Conservation (phyloP, 345 rosid species). For the Adansonia digitata region DNA sequence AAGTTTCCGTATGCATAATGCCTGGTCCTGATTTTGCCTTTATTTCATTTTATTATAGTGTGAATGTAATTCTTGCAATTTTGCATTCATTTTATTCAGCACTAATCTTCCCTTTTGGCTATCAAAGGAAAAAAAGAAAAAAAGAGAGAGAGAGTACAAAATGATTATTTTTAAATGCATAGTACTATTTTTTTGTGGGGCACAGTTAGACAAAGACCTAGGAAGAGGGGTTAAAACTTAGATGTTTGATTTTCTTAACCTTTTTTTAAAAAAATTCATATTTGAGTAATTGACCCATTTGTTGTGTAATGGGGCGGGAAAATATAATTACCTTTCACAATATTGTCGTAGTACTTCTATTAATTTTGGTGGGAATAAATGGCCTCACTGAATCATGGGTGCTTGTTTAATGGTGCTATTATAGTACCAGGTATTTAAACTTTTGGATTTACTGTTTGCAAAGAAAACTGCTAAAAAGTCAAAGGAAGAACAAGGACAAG, state of each 20-base stretch:
- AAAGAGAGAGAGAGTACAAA: background rate
- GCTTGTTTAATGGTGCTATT: background rate
- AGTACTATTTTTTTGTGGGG: background rate
- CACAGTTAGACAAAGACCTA: background rate
- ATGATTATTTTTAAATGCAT: background rate
- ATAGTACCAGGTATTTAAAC: background rate
- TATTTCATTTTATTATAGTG: background rate
- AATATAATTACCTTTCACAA: background rate
- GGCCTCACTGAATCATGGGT: conserved; percentile 14
- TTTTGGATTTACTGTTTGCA: background rate
- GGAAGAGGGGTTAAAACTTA: background rate
- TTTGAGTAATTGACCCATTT: background rate
- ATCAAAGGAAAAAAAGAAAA: too few species aligned
- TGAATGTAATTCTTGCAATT: background rate
- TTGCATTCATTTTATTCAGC: background rate
- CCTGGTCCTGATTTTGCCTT: background rate
- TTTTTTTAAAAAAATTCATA: background rate
- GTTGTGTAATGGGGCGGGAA: background rate
- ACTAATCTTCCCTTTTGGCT: background rate
- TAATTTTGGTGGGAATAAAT: background rate
- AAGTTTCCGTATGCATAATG: background rate
- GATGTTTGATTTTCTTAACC: background rate
- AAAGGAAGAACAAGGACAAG: background rate
- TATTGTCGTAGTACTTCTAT: background rate
- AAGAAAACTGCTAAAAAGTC: background rate